phyloP scores from a whole-genome alignment of 2,329 filamentous ascomycete genomes.

The Gaeumannomyces sp. region DNA sequence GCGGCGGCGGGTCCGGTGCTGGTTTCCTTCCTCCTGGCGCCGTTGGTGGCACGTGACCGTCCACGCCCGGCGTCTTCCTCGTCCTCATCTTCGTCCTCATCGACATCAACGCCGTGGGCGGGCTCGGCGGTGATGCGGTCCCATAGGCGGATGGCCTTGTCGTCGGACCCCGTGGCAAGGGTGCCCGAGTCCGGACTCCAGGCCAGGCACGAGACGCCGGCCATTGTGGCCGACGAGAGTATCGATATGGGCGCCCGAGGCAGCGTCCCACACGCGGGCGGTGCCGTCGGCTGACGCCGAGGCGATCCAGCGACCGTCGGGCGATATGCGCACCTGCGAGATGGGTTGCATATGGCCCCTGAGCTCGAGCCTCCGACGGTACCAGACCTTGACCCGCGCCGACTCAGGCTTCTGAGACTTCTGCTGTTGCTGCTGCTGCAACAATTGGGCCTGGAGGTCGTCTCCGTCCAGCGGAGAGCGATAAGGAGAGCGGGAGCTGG shows the following conservation, averaged over 20 bases:
- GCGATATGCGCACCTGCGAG: constrained; percentile 83
- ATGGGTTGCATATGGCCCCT: constrained; percentile 74
- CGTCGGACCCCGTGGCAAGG: constrained; percentile 86
- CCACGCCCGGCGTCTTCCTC: constrained; percentile 6
- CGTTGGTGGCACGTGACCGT: not conserved
- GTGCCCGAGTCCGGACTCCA: constrained; percentile 88
- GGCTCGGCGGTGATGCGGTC: constrained; percentile 56
- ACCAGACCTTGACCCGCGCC: constrained; percentile 27
- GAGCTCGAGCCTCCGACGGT: constrained; percentile 63
- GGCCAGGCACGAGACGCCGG: constrained; percentile 85
- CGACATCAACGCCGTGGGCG: constrained; percentile 24
- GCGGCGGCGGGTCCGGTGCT: constrained; percentile 9
- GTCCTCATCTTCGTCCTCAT: constrained; percentile 13
- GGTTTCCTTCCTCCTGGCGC: constrained; percentile 10
- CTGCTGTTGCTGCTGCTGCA: constrained; percentile 29
- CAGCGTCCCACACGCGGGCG: constrained; percentile 83
- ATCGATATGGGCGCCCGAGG: constrained; percentile 72
- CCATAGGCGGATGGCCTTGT: constrained; percentile 94
- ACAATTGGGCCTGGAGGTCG: constrained; percentile 23
- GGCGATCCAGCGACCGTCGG: constrained; percentile 83
- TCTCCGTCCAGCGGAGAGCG: constrained; percentile 19
- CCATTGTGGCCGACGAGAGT: constrained; percentile 90
- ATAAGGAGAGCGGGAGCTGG: constrained; percentile 18
- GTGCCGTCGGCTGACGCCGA: constrained; percentile 85
- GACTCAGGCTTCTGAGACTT: constrained; percentile 51